Evolutionary conservation across 2,329 filamentous ascomycete genomes (phyloP).

Genomic region (Knufia fluminis): DNA sequence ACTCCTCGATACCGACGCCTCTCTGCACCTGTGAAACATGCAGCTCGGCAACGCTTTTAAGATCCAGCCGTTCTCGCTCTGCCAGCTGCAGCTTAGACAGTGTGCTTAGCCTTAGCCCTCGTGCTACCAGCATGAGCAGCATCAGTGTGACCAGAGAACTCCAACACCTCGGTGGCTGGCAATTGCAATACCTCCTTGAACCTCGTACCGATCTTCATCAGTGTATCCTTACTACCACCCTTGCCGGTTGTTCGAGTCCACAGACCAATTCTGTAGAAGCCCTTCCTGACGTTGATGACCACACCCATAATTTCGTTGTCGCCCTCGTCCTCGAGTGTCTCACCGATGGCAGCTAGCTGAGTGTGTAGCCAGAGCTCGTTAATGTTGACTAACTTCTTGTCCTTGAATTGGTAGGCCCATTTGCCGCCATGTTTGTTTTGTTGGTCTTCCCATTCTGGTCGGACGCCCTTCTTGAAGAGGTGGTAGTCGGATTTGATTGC

Average conservation of each 20-base stretch:
- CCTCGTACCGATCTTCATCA: slow-evolving; percentile 72
- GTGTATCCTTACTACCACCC: slow-evolving; percentile 74
- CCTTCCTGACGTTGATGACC: slow-evolving; percentile 96
- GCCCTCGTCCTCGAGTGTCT: slow-evolving; percentile 86
- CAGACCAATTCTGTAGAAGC: slow-evolving; percentile 92
- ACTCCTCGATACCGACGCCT: background rate
- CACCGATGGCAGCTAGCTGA: slow-evolving; percentile 92
- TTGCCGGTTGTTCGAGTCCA: slow-evolving; percentile 95
- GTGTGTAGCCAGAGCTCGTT: slow-evolving; percentile 95
- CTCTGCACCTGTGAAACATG: background rate
- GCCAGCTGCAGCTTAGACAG: slow-evolving; percentile 48
- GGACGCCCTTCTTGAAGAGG: slow-evolving; percentile 94
- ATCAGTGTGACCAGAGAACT: slow-evolving; percentile 96
- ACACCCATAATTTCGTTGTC: slow-evolving; percentile 97
- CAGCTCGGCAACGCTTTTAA: background rate
- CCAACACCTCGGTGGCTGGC: slow-evolving; percentile 65
- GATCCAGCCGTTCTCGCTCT: background rate
- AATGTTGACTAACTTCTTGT: slow-evolving; percentile 83
- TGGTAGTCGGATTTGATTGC: slow-evolving; percentile 98
- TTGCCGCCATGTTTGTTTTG: slow-evolving; percentile 99
- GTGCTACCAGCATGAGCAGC: slow-evolving; percentile 87
- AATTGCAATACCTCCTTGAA: slow-evolving; percentile 92
- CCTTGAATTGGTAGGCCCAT: slow-evolving; percentile 97
- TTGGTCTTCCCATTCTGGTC: slow-evolving; percentile 95
- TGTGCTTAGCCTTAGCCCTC: slow-evolving; percentile 88